Percentiles rank a stretch among this genome's conserved stretches.
Conservation (phyloP, 305 asterid species). For the Fraxinus velutina region DNA sequence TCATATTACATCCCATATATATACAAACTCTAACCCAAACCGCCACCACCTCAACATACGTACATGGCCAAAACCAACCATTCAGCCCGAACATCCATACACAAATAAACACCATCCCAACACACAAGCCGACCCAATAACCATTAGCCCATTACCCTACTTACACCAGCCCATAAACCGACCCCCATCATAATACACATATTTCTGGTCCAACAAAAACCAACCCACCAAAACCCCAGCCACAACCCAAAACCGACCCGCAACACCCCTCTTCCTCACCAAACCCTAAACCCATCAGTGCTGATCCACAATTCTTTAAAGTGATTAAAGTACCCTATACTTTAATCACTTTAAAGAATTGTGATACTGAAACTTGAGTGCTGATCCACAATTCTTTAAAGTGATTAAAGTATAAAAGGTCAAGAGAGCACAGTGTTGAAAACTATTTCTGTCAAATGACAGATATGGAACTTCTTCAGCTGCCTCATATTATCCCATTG, state of each 20-base stretch:
- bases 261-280: background rate
- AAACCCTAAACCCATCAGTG: background rate
- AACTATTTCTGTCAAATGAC: background rate
- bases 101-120: background rate
- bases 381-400: too few species aligned
- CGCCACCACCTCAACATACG: background rate
- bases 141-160: background rate
- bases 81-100: background rate
- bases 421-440: background rate
- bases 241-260: background rate
- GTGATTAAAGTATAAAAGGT: background rate
- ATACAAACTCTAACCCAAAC: background rate
- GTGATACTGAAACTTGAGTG: background rate
- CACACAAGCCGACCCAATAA: background rate
- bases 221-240: background rate
- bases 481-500: background rate
- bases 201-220: background rate
- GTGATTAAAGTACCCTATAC: background rate
- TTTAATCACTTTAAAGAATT: too few species aligned
- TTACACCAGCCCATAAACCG: background rate
- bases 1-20: background rate
- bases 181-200: background rate
- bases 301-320: too few species aligned
- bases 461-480: background rate
- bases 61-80: background rate